phyloP scores from a whole-genome alignment of 345 rosid species.

The Hirschfeldia incana region DNA sequence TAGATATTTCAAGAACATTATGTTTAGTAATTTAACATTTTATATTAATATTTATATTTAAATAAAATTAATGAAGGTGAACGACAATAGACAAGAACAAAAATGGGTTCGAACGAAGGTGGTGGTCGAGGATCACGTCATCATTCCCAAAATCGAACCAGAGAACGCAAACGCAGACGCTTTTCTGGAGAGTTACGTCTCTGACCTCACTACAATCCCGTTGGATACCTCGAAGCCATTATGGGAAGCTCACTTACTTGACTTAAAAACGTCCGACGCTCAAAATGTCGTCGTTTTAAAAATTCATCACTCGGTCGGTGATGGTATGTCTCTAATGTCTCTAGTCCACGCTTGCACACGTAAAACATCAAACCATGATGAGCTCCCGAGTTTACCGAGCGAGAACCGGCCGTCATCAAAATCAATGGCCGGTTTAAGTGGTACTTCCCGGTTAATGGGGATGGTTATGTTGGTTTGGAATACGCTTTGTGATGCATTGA shows the following conservation, averaged over 20 bases:
- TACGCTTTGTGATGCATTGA: slow-evolving; percentile 49
- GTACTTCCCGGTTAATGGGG: slow-evolving; percentile 35
- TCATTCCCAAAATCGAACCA: slow-evolving; percentile 47
- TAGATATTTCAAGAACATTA: neutral
- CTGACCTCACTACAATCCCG: slow-evolving; percentile 54
- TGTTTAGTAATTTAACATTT: neutral
- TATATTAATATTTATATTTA: neutral
- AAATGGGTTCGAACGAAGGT: slow-evolving; percentile 63
- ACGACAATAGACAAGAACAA: slow-evolving; percentile 42
- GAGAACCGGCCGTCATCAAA: slow-evolving; percentile 12
- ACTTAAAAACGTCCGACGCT: slow-evolving; percentile 63
- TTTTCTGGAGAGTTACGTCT: slow-evolving; percentile 64
- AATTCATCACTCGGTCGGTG: slow-evolving; percentile 67
- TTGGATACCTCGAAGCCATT: slow-evolving; percentile 65
- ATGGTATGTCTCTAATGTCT: slow-evolving; percentile 63
- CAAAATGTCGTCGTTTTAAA: slow-evolving; percentile 48
- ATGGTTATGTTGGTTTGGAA: slow-evolving; percentile 48
- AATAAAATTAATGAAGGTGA: slow-evolving; percentile 39
- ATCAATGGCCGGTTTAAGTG: neutral
- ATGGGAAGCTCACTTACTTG: slow-evolving; percentile 82
- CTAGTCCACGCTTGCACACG: slow-evolving; percentile 57
- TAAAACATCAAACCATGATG: slow-evolving; percentile 55
- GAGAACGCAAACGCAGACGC: slow-evolving; percentile 49
- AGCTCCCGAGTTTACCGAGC: slow-evolving; percentile 59
- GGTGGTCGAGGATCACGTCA: slow-evolving; percentile 55